phyloP scores from a whole-genome alignment of 1,139 yeast genomes.

The Saccharomycopsis hybrid region DNA sequence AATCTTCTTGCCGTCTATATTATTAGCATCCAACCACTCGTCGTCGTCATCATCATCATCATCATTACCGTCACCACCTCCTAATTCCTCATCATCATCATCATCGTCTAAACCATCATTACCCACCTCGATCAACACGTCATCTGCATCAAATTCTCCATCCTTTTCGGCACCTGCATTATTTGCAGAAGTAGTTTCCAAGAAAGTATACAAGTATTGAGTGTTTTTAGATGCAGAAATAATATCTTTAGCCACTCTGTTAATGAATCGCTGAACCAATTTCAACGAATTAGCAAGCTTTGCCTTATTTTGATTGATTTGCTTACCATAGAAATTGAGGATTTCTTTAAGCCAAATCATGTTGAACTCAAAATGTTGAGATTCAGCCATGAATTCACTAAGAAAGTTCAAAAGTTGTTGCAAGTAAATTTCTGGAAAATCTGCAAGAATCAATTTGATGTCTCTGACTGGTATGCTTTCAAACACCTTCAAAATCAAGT shows the following conservation, averaged over 20 bases:
- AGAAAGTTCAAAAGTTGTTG: constrained; percentile 62
- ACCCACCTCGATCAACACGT: constrained; percentile 23
- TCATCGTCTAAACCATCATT: not conserved
- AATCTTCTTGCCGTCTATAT: too few species aligned
- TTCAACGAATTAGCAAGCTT: constrained; percentile 64
- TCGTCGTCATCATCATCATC: too few species aligned
- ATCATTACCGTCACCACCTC: too few species aligned
- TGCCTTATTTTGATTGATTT: constrained; percentile 56
- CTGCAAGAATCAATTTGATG: constrained; percentile 56
- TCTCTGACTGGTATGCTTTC: constrained; percentile 75
- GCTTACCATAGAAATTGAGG: constrained; percentile 69
- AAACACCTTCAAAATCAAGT: constrained; percentile 65
- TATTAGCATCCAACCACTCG: too few species aligned
- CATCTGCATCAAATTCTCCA: constrained; percentile 23
- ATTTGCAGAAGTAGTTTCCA: constrained; percentile 28
- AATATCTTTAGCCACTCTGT: constrained; percentile 69
- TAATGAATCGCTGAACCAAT: constrained; percentile 68
- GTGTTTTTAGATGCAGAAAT: constrained; percentile 50
- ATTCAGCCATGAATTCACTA: constrained; percentile 63
- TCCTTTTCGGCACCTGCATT: constrained; percentile 12
- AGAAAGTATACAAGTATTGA: constrained; percentile 44
- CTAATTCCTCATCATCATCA: too few species aligned
- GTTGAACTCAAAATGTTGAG: constrained; percentile 81
- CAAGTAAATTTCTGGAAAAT: constrained; percentile 72
- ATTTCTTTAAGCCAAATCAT: constrained; percentile 72